phyloP scores from a whole-genome alignment of 768 basidiomycete species.

The Agaricus subrufescens region DNA sequence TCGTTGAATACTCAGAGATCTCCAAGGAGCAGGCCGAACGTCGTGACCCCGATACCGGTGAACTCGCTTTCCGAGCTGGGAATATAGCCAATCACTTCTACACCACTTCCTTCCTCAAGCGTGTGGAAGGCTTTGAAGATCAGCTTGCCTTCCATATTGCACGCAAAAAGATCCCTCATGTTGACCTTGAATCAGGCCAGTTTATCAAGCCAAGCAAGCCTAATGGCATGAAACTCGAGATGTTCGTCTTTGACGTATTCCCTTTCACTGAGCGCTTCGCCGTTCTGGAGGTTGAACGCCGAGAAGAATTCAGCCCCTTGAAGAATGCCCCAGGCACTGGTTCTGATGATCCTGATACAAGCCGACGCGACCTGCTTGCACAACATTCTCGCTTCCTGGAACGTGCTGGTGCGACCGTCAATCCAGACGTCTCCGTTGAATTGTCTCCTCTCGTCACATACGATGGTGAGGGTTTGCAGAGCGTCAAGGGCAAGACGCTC shows the following conservation, averaged over 20 bases:
- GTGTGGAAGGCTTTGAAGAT: constrained; percentile 76
- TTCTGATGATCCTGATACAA: constrained; percentile 87
- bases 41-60: constrained; percentile 61
- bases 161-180: constrained; percentile 90
- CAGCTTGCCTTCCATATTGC: constrained; percentile 97
- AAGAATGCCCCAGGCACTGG: constrained; percentile 96
- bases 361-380: constrained; percentile 80
- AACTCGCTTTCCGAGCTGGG: constrained; percentile 87
- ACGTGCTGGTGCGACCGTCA: constrained; percentile 67
- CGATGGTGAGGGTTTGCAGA: constrained; percentile 86
- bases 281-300: constrained; percentile 83
- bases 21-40: constrained; percentile 80
- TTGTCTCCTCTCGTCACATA: constrained; percentile 86
- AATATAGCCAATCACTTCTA: constrained; percentile 99
- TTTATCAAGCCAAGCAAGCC: constrained; percentile 76
- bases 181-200: constrained; percentile 67
- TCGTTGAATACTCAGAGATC: constrained; percentile 98
- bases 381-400: constrained; percentile 87
- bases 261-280: constrained; percentile 80
- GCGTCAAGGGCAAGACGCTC: constrained; percentile 72
- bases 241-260: constrained; percentile 99
- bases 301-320: constrained; percentile 92
- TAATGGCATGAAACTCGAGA: constrained; percentile 99
- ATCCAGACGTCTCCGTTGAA: constrained; percentile 81
- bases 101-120: constrained; percentile 77